Conservation (phyloP, 257 asterid species). For the Solanum pimpinellifolium region DNA sequence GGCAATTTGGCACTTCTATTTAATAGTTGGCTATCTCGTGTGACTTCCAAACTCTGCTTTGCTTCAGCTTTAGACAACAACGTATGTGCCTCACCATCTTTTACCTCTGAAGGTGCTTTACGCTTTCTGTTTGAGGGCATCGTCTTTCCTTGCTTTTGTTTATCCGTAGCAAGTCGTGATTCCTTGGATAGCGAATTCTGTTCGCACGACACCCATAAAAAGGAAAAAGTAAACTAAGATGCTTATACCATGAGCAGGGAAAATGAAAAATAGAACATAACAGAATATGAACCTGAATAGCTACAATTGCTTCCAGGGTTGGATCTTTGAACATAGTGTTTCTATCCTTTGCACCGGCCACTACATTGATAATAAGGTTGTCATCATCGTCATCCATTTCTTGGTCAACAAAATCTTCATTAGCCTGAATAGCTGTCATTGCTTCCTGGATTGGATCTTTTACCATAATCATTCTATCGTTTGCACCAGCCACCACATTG, state of each 20-base stretch:
- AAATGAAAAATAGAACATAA: background rate
- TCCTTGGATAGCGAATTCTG: constrained; percentile 24
- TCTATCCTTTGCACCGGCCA: constrained; percentile 23
- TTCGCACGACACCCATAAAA: background rate
- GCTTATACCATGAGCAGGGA: background rate
- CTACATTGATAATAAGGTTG: constrained; percentile 54
- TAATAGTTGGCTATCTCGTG: constrained; percentile 8
- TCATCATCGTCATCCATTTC: constrained; percentile 52
- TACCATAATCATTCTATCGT: constrained; percentile 13
- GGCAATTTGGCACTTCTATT: constrained; percentile 10
- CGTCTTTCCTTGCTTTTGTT: constrained; percentile 1
- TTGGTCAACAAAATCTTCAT: constrained; percentile 27
- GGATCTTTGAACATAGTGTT: constrained; percentile 22
- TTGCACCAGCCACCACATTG: constrained; percentile 39
- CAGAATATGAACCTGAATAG: constrained; percentile 26
- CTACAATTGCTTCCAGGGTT: constrained; percentile 14
- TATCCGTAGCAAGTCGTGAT: background rate
- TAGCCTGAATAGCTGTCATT: constrained; percentile 29
- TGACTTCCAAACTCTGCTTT: background rate
- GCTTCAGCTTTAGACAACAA: constrained; percentile 6
- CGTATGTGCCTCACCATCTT: constrained; percentile 4
- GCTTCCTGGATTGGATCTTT: constrained; percentile 22
- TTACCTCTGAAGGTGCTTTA: constrained; percentile 19
- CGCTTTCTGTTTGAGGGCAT: constrained; percentile 31
- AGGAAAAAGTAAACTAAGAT: background rate